A percentile compares a stretch with the other conserved stretches of the same genome.
phyloP scores from a whole-genome alignment of 768 basidiomycete species.

The Xerocomellus dryophilus region DNA sequence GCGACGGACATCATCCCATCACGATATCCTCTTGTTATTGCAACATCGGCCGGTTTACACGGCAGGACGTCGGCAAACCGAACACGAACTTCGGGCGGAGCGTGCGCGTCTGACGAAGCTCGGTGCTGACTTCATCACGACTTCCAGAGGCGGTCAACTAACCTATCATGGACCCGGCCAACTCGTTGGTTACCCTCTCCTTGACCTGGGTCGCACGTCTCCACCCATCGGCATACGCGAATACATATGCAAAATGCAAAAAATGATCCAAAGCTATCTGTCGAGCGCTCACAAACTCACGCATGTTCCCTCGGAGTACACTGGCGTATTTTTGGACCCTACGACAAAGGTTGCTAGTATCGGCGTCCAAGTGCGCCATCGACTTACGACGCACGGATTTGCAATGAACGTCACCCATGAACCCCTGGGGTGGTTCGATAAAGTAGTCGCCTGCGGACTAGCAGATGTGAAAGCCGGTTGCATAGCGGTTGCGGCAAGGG shows the following conservation, averaged over 20 bases:
- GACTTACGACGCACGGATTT: conserved; percentile 94
- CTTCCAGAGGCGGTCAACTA: conserved; percentile 85
- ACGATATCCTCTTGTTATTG: conserved; percentile 72
- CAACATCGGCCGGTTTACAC: conserved; percentile 96
- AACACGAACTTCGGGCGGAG: conserved; percentile 57
- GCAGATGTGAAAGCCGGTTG: conserved; percentile 77
- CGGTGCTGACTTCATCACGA: conserved; percentile 85
- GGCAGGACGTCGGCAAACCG: conserved; percentile 81
- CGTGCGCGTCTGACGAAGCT: conserved; percentile 60
- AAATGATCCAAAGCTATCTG: conserved; percentile 62
- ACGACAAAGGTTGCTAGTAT: conserved; percentile 90
- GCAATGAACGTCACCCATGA: conserved; percentile 85
- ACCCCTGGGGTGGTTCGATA: conserved; percentile 81
- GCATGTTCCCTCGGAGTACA: conserved; percentile 67
- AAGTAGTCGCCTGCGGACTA: conserved; percentile 89
- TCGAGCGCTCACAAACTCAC: conserved; percentile 55
- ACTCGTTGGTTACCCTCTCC: conserved; percentile 90
- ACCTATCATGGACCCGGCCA: conserved; percentile 99
- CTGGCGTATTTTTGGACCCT: conserved; percentile 82
- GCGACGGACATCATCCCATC: conserved; percentile 45
- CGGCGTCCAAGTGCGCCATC: conserved; percentile 92
- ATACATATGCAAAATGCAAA: conserved; percentile 85
- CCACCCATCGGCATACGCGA: conserved; percentile 71
- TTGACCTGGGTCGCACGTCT: conserved; percentile 80
- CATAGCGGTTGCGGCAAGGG: conserved; percentile 47